Base-by-base conservation (phyloP, 2,329 filamentous ascomycete genomes). In the Colletotrichum lupini region DNA sequence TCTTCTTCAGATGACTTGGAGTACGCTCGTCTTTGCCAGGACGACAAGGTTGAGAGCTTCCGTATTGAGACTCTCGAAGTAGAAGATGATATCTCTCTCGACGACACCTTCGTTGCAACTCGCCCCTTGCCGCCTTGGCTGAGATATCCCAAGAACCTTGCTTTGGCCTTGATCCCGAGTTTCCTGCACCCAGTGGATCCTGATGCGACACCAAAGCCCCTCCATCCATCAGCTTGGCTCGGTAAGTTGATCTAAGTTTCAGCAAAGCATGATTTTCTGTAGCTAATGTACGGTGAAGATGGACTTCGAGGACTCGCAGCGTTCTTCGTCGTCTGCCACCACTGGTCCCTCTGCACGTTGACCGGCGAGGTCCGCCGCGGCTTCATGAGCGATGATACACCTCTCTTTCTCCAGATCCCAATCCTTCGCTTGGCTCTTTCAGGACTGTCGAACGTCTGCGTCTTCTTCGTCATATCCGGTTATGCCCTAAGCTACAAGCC, bases 391-490 rank as follows among this genome's bases (percentile, higher is more conserved):
- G 53, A 56, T 56, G 53, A 56, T 19, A 49, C 42, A 4, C 42
- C 42, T 22, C 19, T 49, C 16, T 4, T 49, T 49, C 42, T 89
- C 75, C 86, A 88, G 76, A 83, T 90, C 1, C 89, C 89, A 5
- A 84, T 90, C 73, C 66, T 91, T 26, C 83, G 89, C 14, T 80
- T 91, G 4, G 81, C 87, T 66, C 89, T 87, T 77, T 86, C 86
- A 61, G 89, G 88, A 1, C 87, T 87, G 2, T 85, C 88, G 0
- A 88, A 88, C 76, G 89, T 91, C 53, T 88, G 86, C 79, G 81
- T 91, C 75, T 92, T 92, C 82, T 92, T 91, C 77, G 86, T 91
- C 77, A 88, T 91, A 49, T 90, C 88, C 0, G 90, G 90, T n/a
- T 92, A 91, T 79, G 90, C 89, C 2, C 83, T 92, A 12, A 87